A percentile compares a stretch with the other conserved stretches of the same genome.
Conservation (phyloP, 768 basidiomycete genomes). For the Lactarius indigo region DNA sequence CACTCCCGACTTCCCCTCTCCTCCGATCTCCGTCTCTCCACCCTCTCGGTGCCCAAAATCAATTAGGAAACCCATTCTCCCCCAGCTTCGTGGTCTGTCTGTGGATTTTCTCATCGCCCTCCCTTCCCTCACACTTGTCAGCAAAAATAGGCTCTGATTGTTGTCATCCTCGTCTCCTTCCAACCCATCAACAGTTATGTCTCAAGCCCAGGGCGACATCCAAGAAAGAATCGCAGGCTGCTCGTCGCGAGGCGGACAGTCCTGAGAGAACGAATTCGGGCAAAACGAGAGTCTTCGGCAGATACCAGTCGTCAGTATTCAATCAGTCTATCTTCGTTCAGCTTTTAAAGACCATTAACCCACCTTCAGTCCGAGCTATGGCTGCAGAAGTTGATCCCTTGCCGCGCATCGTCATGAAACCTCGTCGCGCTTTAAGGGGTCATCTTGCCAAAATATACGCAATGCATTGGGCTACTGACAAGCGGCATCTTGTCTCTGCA, state of each 20-base stretch:
- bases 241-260: constrained; percentile 93
- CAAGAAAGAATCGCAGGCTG: constrained; percentile 93
- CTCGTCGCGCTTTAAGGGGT: constrained; percentile 90
- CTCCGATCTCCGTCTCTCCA: background rate
- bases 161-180: background rate
- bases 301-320: constrained; percentile 84
- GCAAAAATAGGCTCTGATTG: constrained; percentile 9
- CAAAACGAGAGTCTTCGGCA: constrained; percentile 94
- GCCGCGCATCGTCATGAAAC: constrained; percentile 95
- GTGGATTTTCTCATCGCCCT: constrained; percentile 3
- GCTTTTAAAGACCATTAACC: constrained; percentile 21
- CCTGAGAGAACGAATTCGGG: constrained; percentile 97
- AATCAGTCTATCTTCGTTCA: constrained; percentile 8
- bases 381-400: constrained; percentile 94
- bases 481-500: constrained; percentile 97
- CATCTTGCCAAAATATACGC: constrained; percentile 99
- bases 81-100: constrained; percentile 4
- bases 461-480: constrained; percentile 99
- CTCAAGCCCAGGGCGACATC: constrained; percentile 78
- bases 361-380: constrained; percentile 86
- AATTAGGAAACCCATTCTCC: constrained; percentile 11
- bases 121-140: background rate
- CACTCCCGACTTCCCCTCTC: background rate
- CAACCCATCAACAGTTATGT: constrained; percentile 45
- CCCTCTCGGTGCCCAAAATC: constrained; percentile 9